Percentiles rank a stretch among this genome's conserved stretches.
Conservation (phyloP, 1,284 basidiomycete species). For the Moniliophthora roreri region DNA sequence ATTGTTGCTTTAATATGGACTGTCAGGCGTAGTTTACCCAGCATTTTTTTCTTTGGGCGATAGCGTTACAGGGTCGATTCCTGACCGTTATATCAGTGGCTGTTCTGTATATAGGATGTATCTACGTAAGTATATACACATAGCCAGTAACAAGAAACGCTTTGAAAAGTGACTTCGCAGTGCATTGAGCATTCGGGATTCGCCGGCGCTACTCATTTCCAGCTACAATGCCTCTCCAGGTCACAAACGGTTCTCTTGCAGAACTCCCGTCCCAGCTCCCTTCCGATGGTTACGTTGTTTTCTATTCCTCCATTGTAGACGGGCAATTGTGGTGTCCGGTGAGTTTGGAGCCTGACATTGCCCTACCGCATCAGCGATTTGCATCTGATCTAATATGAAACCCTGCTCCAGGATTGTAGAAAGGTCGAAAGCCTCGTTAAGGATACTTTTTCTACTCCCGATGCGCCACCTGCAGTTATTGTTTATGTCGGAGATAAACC, state of each 20-base stretch:
- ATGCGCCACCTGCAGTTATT: constrained; percentile 62
- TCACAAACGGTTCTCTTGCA: constrained; percentile 28
- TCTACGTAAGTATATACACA: not conserved
- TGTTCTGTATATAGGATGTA: constrained; percentile 1
- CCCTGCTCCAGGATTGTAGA: constrained; percentile 61
- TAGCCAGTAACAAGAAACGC: constrained; percentile 5
- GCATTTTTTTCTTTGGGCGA: constrained; percentile 10
- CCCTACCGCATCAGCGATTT: not conserved
- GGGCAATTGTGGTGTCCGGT: constrained; percentile 71
- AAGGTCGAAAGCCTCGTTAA: constrained; percentile 63
- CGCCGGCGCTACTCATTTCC: not conserved
- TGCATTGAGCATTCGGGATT: not conserved
- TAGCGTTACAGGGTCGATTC: constrained; percentile 15
- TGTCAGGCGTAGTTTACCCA: constrained; percentile 15
- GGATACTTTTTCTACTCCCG: constrained; percentile 49
- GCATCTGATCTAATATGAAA: not conserved
- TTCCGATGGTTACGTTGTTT: constrained; percentile 60
- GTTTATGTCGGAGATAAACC: constrained; percentile 72
- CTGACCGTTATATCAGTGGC: constrained; percentile 10
- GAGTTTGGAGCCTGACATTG: constrained; percentile 29
- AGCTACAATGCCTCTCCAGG: constrained; percentile 35
- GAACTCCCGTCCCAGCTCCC: constrained; percentile 30
- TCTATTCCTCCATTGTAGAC: constrained; percentile 62
- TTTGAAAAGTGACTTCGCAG: not conserved
- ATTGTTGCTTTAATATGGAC: constrained; percentile 36